phyloP scores from a whole-genome alignment of 352 stramenopile species.

The Phytophthora cajani region DNA sequence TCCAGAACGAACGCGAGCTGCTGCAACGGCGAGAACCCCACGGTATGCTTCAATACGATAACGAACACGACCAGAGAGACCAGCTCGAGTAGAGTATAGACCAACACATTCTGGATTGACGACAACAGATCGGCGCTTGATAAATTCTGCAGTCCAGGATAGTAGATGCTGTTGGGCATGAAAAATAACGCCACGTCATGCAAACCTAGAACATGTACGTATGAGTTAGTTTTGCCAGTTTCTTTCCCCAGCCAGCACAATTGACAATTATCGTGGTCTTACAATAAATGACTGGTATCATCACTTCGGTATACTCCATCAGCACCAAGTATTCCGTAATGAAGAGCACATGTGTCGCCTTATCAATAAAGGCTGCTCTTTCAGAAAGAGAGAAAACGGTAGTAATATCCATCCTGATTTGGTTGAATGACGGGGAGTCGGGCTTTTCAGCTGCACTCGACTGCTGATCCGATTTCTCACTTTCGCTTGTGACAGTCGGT shows the following conservation, averaged over 20 bases:
- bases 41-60: slow-evolving; percentile 1
- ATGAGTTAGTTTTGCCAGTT: background rate
- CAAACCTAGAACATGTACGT: background rate
- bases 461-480: background rate
- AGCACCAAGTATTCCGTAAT: slow-evolving; percentile 46
- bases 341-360: slow-evolving; percentile 29
- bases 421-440: background rate
- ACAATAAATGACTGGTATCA: slow-evolving; percentile 42
- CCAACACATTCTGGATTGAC: slow-evolving; percentile 13
- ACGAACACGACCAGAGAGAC: background rate
- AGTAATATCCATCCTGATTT: background rate
- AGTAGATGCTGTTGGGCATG: slow-evolving; percentile 25
- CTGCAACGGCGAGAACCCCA: slow-evolving; percentile 22
- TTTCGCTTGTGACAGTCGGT: background rate
- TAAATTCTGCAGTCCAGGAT: slow-evolving; percentile 4
- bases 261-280: background rate
- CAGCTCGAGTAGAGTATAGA: slow-evolving; percentile 23
- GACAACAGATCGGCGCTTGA: background rate
- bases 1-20: slow-evolving; percentile 42
- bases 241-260: background rate
- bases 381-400: slow-evolving; percentile 12
- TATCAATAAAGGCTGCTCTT: slow-evolving; percentile 22
- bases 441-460: background rate
- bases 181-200: slow-evolving; percentile 7
- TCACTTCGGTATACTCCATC: slow-evolving; percentile 39